Base-by-base conservation (phyloP, 2,329 filamentous ascomycete genomes). In the Moelleriella libera region DNA sequence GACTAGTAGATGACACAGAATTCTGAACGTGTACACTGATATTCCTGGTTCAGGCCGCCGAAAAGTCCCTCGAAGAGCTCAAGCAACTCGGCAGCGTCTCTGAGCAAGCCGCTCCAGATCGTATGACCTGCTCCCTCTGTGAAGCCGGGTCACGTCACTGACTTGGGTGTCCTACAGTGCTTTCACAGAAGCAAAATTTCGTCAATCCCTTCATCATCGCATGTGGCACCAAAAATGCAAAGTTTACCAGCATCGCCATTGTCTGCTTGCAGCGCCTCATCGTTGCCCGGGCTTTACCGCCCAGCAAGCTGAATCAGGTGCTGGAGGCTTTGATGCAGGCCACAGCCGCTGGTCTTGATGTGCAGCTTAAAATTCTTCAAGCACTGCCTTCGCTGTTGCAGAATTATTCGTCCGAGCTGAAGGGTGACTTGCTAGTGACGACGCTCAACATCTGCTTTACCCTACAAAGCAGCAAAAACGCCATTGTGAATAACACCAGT, bases 361-460 rank as follows among this genome's bases (percentile, higher is more conserved):
- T 96, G 3, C 92, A 98, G 60, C 78, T 98, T 54, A 97, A 97
- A 65, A 92, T 97, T 46, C 70, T 98, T 11, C 92, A 98, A 63
- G 88, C 88, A 1, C 68, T 98, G 12, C 92, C 92, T 4, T 87
- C 88, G 1, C 66, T 98, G 37, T 68, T 97, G 29, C 89, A 96
- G 55, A 94, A 95, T 57, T 97, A 97, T 65, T 80, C 86, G 0
- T 73, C 76, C 37, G 85, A 94, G 48, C 69, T 98, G 39, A 81
- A 83, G 50, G 88, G 85, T 2, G 84, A 90, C 50, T 70, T 94
- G 34, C 73, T 98, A 40, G 84, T 88, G 30, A 87, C 80, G 8
- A 80, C 86, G 0, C 68, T 98, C 54, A 89, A 94, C 60, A 87
- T 95, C 60, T 97, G 92, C 66, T 92, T 92, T 51, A 83, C 87